phyloP scores from a whole-genome alignment of 1,139 yeast species.

The Saccharomyces pastorianus region DNA sequence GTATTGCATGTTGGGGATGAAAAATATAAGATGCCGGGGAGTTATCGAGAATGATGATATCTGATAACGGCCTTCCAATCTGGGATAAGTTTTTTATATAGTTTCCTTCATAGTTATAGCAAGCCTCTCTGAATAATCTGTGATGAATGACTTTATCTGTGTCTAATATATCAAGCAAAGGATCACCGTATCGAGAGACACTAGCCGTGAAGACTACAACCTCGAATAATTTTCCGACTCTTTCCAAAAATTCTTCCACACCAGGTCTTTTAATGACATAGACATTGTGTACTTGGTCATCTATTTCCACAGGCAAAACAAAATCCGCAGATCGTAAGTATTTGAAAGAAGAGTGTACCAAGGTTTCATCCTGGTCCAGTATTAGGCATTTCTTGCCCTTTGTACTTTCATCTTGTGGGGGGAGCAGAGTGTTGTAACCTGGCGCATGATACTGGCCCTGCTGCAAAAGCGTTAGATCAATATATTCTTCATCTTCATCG shows the following conservation, averaged over 20 bases:
- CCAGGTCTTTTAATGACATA: slow-evolving; percentile 96
- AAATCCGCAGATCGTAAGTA: slow-evolving; percentile 87
- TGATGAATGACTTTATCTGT: slow-evolving; percentile 60
- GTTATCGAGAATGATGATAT: slow-evolving; percentile 84
- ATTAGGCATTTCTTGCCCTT: slow-evolving; percentile 72
- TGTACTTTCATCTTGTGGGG: slow-evolving; percentile 34
- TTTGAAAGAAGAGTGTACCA: slow-evolving; percentile 91
- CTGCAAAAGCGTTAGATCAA: slow-evolving; percentile 54
- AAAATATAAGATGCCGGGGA: slow-evolving; percentile 95
- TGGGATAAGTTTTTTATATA: slow-evolving; percentile 88
- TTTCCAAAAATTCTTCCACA: slow-evolving; percentile 79
- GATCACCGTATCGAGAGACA: slow-evolving; percentile 90
- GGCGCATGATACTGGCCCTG: slow-evolving; percentile 57
- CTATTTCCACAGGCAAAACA: slow-evolving; percentile 86
- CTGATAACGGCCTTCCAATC: slow-evolving; percentile 81
- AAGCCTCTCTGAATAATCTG: slow-evolving; percentile 79
- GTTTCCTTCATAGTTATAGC: slow-evolving; percentile 78
- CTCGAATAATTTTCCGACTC: slow-evolving; percentile 80
- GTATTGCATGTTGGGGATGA: slow-evolving; percentile 95
- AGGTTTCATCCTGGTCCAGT: slow-evolving; percentile 87
- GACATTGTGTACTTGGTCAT: slow-evolving; percentile 82
- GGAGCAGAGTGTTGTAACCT: slow-evolving; percentile 59
- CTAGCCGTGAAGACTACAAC: slow-evolving; percentile 95
- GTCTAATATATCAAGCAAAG: slow-evolving; percentile 81
- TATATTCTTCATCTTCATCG: slow-evolving; percentile 13